Evolutionary conservation across 2,329 filamentous ascomycete species (phyloP).

Genomic region (Colletotrichum tofieldiae): DNA sequence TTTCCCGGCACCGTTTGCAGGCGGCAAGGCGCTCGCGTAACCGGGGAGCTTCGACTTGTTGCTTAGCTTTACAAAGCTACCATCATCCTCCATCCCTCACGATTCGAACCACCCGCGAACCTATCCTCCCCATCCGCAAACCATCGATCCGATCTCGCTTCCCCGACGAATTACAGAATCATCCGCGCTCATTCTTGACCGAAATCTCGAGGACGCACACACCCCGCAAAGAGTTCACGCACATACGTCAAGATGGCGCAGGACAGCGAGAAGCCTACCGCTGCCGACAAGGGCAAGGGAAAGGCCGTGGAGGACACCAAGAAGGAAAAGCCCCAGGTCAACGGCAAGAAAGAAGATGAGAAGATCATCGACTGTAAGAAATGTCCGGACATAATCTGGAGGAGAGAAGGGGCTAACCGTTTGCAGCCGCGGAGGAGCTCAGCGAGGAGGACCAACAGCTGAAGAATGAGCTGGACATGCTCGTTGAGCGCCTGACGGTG

Average conservation of each 20-base stretch:
- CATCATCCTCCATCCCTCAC: slow-evolving; percentile 56
- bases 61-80: slow-evolving; percentile 56
- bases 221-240: slow-evolving; percentile 48
- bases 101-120: slow-evolving; percentile 42
- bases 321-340: slow-evolving; percentile 78
- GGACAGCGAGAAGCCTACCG: slow-evolving; percentile 88
- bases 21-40: slow-evolving; percentile 63
- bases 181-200: slow-evolving; percentile 27
- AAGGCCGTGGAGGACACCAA: slow-evolving; percentile 84
- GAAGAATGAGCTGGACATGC: slow-evolving; percentile 97
- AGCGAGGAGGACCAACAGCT: slow-evolving; percentile 98
- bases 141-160: slow-evolving; percentile 24
- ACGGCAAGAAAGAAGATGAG: slow-evolving; percentile 85
- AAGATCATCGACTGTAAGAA: slow-evolving; percentile 61
- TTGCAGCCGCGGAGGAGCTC: slow-evolving; percentile 81
- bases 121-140: slow-evolving; percentile 20
- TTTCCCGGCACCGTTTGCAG: slow-evolving; percentile 48
- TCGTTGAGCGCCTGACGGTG: slow-evolving; percentile 94
- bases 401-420: slow-evolving; percentile 54
- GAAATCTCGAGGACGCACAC: slow-evolving; percentile 36
- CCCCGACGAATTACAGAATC: slow-evolving; percentile 27
- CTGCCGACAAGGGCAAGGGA: slow-evolving; percentile 95
- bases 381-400: background rate
- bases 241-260: slow-evolving; percentile 82
- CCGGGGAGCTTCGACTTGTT: slow-evolving; percentile 52